These are phyloP conservation scores for Pholiota microspora DNA, from an alignment of 768 basidiomycete species.

Conservation along the genomic window DNA sequence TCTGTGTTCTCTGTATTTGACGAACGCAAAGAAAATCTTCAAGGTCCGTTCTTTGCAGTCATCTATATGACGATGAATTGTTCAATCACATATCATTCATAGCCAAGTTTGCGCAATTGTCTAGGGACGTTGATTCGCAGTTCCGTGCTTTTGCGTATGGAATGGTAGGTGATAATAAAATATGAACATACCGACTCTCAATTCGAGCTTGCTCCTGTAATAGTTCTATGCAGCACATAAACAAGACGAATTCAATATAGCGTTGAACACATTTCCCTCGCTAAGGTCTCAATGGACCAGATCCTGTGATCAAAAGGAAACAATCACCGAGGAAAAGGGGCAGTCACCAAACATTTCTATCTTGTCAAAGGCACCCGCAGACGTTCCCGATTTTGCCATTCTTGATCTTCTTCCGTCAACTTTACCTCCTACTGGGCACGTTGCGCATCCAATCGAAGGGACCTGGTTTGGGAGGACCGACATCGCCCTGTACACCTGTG, in stretches of 20 bases:
- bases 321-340: too few species aligned
- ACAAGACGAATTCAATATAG: not conserved
- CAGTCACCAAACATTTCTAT: not conserved
- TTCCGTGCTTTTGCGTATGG: conserved; percentile 14
- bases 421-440: not conserved
- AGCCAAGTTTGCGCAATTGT: conserved; percentile 10
- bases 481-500: not conserved
- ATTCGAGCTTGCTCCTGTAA: too few species aligned
- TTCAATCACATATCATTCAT: too few species aligned
- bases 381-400: not conserved
- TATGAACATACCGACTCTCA: too few species aligned
- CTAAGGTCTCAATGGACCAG: not conserved
- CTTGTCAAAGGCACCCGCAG: not conserved
- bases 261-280: conserved; percentile 6
- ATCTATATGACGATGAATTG: too few species aligned
- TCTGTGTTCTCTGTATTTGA: conserved; percentile 13
- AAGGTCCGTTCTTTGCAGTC: conserved; percentile 12
- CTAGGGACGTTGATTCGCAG: conserved; percentile 9
- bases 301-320: not conserved
- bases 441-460: conserved; percentile 3
- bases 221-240: conserved; percentile 12
- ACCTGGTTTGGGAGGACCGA: not conserved
- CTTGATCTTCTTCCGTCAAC: not conserved
- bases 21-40: conserved; percentile 8
- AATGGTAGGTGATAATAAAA: conserved; percentile 13